phyloP scores from a whole-genome alignment of 345 rosid species.

The Acer yangbiense region DNA sequence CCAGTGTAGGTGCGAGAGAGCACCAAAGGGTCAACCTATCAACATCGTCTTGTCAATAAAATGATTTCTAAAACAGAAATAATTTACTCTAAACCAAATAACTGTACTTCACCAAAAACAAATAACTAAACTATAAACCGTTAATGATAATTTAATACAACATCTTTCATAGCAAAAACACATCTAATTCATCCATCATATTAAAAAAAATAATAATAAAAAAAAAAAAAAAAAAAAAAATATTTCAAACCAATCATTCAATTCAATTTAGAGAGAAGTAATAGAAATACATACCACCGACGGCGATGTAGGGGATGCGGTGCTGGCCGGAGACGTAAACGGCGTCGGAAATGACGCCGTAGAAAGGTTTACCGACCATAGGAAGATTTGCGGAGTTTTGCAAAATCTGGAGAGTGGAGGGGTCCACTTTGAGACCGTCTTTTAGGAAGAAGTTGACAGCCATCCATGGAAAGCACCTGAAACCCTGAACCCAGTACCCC shows the following conservation, averaged over 20 bases:
- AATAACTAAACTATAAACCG: background rate
- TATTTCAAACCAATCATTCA: background rate
- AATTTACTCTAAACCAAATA: background rate
- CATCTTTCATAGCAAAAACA: no score
- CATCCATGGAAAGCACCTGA: conserved; percentile 89
- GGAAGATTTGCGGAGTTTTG: conserved; percentile 86
- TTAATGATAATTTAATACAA: no score
- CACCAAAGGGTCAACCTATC: no score
- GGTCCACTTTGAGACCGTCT: conserved; percentile 72
- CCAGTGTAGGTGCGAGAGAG: no score
- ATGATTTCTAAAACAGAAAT: background rate
- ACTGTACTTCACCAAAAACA: background rate
- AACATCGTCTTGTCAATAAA: background rate
- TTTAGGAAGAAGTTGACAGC: conserved; percentile 82
- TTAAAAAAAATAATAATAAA: no score
- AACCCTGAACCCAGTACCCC: conserved; percentile 85
- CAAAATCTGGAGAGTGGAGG: conserved; percentile 82
- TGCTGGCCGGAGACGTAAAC: conserved; percentile 77
- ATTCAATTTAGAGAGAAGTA: background rate
- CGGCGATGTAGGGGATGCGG: conserved; percentile 88
- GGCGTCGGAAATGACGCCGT: conserved; percentile 77
- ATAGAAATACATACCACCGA: conserved; percentile 63
- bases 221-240: background rate
- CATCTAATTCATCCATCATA: no score
- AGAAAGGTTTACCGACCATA: conserved; percentile 84